Evolutionary conservation across 2,329 filamentous ascomycete genomes (phyloP).

Genomic region (Botrytis paeoniae): DNA sequence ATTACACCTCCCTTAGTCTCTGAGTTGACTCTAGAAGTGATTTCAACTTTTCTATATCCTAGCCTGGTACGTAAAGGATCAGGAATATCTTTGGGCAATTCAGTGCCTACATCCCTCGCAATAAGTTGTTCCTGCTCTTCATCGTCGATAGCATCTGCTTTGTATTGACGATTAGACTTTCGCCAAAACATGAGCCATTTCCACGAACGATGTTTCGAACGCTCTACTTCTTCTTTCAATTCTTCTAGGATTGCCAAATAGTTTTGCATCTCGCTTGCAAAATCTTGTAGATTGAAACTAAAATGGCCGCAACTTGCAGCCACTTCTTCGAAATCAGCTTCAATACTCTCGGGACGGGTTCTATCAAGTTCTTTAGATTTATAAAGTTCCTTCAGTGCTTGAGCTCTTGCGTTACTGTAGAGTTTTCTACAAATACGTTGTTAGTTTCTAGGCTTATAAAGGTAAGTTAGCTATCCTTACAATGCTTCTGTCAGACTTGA

Average conservation of each 20-base stretch:
- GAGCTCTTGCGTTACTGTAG: conserved; percentile 71
- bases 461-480: conserved; percentile 25
- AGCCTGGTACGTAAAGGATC: conserved; percentile 19
- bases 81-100: conserved; percentile 31
- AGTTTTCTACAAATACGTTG: conserved; percentile 45
- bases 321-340: conserved; percentile 95
- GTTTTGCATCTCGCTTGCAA: conserved; percentile 82
- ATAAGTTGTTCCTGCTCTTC: conserved; percentile 36
- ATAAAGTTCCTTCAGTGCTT: conserved; percentile 78
- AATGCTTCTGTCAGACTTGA: conserved; percentile 79
- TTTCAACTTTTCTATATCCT: conserved; percentile 26
- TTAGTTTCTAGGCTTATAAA: background rate
- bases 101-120: conserved; percentile 15
- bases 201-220: conserved; percentile 66
- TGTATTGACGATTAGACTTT: conserved; percentile 34
- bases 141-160: conserved; percentile 19
- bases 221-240: conserved; percentile 67
- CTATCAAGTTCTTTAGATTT: conserved; percentile 70
- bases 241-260: conserved; percentile 85
- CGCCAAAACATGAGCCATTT: conserved; percentile 82
- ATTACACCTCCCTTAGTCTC: conserved; percentile 21
- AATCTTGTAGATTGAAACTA: conserved; percentile 84
- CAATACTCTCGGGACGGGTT: conserved; percentile 66
- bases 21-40: conserved; percentile 19
- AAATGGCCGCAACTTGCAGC: conserved; percentile 98